These are phyloP conservation scores for Raphanus raphanistrum DNA, from an alignment of 345 rosid genomes.

Conservation along the genomic window DNA sequence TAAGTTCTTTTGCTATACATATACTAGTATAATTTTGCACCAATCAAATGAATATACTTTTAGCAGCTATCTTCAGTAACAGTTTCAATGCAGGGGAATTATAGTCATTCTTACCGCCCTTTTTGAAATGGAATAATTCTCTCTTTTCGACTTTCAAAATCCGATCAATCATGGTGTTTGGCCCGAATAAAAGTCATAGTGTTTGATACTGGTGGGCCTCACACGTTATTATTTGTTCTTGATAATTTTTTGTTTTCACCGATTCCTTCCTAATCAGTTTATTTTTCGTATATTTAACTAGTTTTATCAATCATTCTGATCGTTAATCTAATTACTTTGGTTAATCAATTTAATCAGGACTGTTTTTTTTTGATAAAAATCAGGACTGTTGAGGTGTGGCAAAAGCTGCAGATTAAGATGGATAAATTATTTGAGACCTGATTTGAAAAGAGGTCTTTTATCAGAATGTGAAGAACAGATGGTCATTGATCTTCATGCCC, in stretches of 20 bases:
- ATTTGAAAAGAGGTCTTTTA: constrained; percentile 89
- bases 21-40: not conserved
- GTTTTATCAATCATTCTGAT: not conserved
- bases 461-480: constrained; percentile 81
- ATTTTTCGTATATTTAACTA: not conserved
- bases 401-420: constrained; percentile 96
- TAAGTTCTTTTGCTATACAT: not conserved
- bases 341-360: constrained; percentile 47
- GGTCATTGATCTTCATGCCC: constrained; percentile 93
- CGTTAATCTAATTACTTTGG: not conserved
- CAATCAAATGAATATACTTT: not conserved
- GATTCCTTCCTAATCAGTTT: constrained; percentile 2
- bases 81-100: not conserved
- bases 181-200: not conserved
- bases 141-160: not conserved
- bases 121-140: constrained; percentile 2
- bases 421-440: constrained; percentile 93
- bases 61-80: not conserved
- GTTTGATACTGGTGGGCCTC: constrained; percentile 32
- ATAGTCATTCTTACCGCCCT: not conserved
- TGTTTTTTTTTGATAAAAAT: constrained; percentile 27
- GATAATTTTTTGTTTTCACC: not conserved
- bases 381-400: constrained; percentile 92
- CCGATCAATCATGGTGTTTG: constrained; percentile 18
- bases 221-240: constrained; percentile 21